Conservation (phyloP, 139 green algal genomes). For the Chlamydomonas incerta region DNA sequence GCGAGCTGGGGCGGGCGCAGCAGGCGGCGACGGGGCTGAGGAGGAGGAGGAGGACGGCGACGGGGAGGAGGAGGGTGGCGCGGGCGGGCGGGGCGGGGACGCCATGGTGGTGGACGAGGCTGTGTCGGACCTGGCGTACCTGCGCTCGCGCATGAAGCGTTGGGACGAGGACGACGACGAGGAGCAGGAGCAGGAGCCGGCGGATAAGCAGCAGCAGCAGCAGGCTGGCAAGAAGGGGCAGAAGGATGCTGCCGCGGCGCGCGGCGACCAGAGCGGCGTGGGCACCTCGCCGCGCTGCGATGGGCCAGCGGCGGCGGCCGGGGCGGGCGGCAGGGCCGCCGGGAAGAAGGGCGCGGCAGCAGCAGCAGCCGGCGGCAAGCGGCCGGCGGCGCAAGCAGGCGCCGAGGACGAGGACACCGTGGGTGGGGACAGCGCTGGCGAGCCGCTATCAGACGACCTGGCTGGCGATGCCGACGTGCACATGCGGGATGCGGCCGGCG, state of each 20-base stretch:
- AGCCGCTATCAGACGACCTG: neutral
- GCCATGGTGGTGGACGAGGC: slow-evolving; percentile 57
- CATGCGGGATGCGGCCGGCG: slow-evolving; percentile 40
- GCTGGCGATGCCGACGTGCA: neutral
- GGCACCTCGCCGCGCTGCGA: slow-evolving; percentile 16
- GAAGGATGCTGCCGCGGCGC: slow-evolving; percentile 7
- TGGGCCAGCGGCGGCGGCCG: neutral
- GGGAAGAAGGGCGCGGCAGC: slow-evolving; percentile 4
- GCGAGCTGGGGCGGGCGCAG: neutral
- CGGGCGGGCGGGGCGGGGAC: neutral
- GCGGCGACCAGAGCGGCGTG: slow-evolving; percentile 43
- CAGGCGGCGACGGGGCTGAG: slow-evolving; percentile 2
- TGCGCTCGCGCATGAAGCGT: slow-evolving; percentile 75
- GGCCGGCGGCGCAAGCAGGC: neutral
- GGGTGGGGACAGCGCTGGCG: neutral
- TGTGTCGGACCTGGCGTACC: slow-evolving; percentile 91
- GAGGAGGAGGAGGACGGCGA: slow-evolving; percentile 35
- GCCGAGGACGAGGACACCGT: neutral
- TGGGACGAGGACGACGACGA: slow-evolving; percentile 72
- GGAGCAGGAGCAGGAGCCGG: slow-evolving; percentile 14
- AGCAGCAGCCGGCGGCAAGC: neutral
- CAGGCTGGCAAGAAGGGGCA: slow-evolving; percentile 6
- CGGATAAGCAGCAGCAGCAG: neutral
- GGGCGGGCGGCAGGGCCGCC: neutral
- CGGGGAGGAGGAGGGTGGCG: slow-evolving; percentile 25